Percentiles rank a stretch among this genome's conserved stretches.
Conservation (phyloP, 106 monocot genomes). For the Dendrobium huoshanense region DNA sequence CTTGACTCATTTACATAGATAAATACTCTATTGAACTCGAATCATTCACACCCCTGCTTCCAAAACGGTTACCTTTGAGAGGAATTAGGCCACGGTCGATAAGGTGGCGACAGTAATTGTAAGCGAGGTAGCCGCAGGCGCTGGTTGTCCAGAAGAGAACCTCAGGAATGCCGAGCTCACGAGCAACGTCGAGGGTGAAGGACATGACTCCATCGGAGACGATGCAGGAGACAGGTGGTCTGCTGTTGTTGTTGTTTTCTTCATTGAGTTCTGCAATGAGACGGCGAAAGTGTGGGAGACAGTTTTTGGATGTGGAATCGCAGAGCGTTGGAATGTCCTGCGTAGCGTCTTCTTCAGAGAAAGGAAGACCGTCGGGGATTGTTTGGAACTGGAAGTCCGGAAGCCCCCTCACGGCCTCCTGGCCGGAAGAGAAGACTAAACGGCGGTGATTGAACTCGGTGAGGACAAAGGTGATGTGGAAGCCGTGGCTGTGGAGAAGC, state of each 20-base stretch:
- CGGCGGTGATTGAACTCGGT: constrained; percentile 36
- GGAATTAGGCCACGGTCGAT: background rate
- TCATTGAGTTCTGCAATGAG: background rate
- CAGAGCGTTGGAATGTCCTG: constrained; percentile 2
- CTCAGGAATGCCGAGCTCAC: constrained; percentile 13
- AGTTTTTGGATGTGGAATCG: background rate
- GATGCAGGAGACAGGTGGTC: constrained; percentile 3
- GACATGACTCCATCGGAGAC: constrained; percentile 23
- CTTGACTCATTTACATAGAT: too few relatives aligned
- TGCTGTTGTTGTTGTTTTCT: background rate
- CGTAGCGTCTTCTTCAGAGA: constrained; percentile 3
- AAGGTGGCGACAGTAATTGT: constrained; percentile 1
- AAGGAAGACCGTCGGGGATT: constrained; percentile 17
- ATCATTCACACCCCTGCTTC: too few relatives aligned
- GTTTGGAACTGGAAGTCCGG: background rate
- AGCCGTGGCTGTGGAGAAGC: constrained; percentile 18
- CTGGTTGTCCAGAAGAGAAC: constrained; percentile 23
- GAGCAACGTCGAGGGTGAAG: constrained; percentile 19
- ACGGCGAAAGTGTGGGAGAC: background rate
- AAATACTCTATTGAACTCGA: too few relatives aligned
- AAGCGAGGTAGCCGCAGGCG: constrained; percentile 22
- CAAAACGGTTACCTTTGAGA: background rate
- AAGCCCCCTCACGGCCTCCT: background rate
- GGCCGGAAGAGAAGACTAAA: background rate
- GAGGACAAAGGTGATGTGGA: constrained; percentile 38